phyloP scores from a whole-genome alignment of 1,284 basidiomycete genomes.

The Tausonia pullulans region DNA sequence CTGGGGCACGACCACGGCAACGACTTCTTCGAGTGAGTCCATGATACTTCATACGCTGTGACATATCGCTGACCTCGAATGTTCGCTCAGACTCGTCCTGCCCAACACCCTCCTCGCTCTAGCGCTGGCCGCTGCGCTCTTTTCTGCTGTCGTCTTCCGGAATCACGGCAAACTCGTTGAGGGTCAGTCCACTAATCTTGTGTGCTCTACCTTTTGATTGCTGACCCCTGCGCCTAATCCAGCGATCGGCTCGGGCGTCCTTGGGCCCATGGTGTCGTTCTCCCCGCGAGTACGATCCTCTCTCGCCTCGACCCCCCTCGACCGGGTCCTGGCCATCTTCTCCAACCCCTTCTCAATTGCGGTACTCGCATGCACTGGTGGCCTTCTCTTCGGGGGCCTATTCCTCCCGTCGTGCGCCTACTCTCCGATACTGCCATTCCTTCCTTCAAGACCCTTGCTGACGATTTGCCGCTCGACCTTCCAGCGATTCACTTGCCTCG shows the following conservation, averaged over 20 bases:
- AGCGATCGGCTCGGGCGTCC: slow-evolving; percentile 30
- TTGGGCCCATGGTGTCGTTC: slow-evolving; percentile 17
- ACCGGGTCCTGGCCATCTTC: slow-evolving; percentile 22
- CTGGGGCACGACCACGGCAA: slow-evolving; percentile 16
- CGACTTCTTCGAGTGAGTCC: slow-evolving; percentile 12
- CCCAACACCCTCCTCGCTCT: slow-evolving; percentile 51
- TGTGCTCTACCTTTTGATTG: slow-evolving; percentile 4
- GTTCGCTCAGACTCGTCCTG: slow-evolving; percentile 49
- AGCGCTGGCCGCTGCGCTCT: slow-evolving; percentile 33
- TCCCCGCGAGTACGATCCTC: not conserved
- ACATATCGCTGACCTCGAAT: not conserved
- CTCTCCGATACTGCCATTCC: not conserved
- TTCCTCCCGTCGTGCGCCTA: slow-evolving; percentile 43
- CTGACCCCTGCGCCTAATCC: slow-evolving; percentile 5
- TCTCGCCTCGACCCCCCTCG: slow-evolving; percentile 3
- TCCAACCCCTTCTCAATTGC: slow-evolving; percentile 40
- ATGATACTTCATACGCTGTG: not conserved
- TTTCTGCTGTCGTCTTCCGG: slow-evolving; percentile 46
- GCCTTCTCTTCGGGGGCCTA: slow-evolving; percentile 31
- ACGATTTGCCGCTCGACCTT: slow-evolving; percentile 34
- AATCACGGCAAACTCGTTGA: slow-evolving; percentile 59
- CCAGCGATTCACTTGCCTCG: slow-evolving; percentile 41
- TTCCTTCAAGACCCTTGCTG: slow-evolving; percentile 13
- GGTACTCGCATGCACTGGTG: slow-evolving; percentile 32
- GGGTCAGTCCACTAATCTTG: slow-evolving; percentile 38